These are phyloP conservation scores for Isoetes taiwanensis DNA, from an alignment of 75 land plant species.

Conservation along the genomic window DNA sequence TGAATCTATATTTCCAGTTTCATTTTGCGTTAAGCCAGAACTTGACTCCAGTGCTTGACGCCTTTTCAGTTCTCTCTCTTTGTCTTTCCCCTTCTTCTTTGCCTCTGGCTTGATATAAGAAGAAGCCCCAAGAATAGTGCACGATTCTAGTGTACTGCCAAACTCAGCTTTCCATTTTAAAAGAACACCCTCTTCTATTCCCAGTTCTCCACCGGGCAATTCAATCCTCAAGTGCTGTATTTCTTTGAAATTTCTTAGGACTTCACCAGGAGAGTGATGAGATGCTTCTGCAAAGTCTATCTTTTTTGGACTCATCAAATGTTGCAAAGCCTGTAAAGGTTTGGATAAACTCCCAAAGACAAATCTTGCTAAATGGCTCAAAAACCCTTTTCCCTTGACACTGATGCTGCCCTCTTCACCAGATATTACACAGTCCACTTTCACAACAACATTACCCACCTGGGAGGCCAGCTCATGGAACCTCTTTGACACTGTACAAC, in stretches of 20 bases:
- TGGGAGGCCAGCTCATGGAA: slow-evolving; percentile 26
- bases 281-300: slow-evolving; percentile 15
- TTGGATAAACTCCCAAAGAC: slow-evolving; percentile 30
- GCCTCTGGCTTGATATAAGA: background rate
- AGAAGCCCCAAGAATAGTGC: slow-evolving; percentile 35
- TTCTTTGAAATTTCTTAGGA: slow-evolving; percentile 22
- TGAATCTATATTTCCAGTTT: too few species aligned
- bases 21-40: too few species aligned
- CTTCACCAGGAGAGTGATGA: slow-evolving; percentile 40
- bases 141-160: slow-evolving; percentile 33
- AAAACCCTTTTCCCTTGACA: slow-evolving; percentile 7
- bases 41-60: too few species aligned
- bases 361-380: slow-evolving; percentile 13
- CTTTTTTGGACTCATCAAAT: slow-evolving; percentile 13
- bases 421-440: slow-evolving; percentile 26
- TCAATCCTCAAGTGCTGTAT: slow-evolving; percentile 19
- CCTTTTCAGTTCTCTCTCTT: background rate
- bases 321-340: slow-evolving; percentile 41
- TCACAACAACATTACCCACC: slow-evolving; percentile 12
- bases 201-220: slow-evolving; percentile 24
- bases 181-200: slow-evolving; percentile 25
- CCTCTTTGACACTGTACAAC: slow-evolving; percentile 22
- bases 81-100: background rate
- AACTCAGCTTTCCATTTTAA: slow-evolving; percentile 51
- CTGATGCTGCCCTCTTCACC: slow-evolving; percentile 5